These are phyloP conservation scores for Hippophae tibetana DNA, from an alignment of 306 rosid genomes.

Conservation along the genomic window DNA sequence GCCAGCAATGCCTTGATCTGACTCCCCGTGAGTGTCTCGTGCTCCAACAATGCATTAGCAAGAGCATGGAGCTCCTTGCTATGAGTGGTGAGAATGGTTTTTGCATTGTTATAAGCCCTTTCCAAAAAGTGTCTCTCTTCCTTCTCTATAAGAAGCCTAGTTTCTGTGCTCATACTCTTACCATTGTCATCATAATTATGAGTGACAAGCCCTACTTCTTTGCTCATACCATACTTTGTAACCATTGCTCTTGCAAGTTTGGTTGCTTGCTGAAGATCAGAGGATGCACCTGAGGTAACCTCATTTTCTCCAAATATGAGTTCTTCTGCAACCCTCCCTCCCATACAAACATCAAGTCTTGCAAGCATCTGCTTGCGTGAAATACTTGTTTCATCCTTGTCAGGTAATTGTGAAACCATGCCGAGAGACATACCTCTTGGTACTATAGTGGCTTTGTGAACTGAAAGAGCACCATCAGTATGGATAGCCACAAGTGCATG, in stretches of 20 bases:
- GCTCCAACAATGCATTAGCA: conserved; percentile 70
- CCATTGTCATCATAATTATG: conserved; percentile 73
- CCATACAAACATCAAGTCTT: conserved; percentile 74
- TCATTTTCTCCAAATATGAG: conserved; percentile 80
- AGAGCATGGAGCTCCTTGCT: conserved; percentile 73
- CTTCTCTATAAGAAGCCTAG: conserved; percentile 79
- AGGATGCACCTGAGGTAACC: conserved; percentile 71
- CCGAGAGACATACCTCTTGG: conserved; percentile 90
- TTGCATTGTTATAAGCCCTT: conserved; percentile 75
- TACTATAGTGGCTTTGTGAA: conserved; percentile 89
- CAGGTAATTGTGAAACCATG: conserved; percentile 79
- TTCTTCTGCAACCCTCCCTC: conserved; percentile 91
- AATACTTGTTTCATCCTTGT: conserved; percentile 55
- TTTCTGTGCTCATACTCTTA: conserved; percentile 88
- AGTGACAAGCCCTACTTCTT: conserved; percentile 63
- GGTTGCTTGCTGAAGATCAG: conserved; percentile 69
- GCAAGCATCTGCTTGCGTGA: conserved; percentile 87
- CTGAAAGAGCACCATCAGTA: conserved; percentile 75
- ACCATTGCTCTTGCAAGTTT: conserved; percentile 74
- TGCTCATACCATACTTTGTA: conserved; percentile 81
- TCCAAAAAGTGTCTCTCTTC: conserved; percentile 65
- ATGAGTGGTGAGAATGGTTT: conserved; percentile 64
- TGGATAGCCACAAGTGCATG: conserved; percentile 89
- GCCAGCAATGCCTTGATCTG: conserved; percentile 61
- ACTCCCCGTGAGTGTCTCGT: conserved; percentile 67